phyloP scores from a whole-genome alignment of 257 asterid genomes.

The Solanum gandarillasii region DNA sequence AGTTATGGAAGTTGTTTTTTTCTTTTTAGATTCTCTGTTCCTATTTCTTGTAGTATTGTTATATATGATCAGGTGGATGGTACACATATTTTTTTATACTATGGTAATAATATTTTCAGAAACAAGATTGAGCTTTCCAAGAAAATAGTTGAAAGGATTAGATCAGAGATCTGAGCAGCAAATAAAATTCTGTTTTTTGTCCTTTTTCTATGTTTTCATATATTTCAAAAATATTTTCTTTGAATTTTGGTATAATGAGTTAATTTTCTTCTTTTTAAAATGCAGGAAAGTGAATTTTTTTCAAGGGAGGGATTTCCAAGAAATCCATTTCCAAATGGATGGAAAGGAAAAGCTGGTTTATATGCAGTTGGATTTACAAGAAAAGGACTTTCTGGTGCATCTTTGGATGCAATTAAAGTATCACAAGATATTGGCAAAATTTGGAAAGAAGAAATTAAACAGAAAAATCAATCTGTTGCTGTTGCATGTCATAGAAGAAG shows the following conservation, averaged over 20 bases:
- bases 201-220: not conserved
- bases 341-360: conserved; percentile 83
- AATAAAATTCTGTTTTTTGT: not conserved
- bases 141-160: conserved; percentile 4
- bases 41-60: conserved; percentile 25
- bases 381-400: conserved; percentile 83
- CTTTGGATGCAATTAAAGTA: conserved; percentile 60
- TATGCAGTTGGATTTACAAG: conserved; percentile 88
- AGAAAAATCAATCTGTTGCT: conserved; percentile 33
- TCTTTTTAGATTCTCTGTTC: conserved; percentile 36
- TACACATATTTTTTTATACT: not conserved
- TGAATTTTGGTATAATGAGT: not conserved
- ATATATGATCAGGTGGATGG: conserved; percentile 21
- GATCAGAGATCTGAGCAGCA: conserved; percentile 6
- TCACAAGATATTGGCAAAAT: conserved; percentile 65
- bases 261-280: not conserved
- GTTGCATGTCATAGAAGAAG: conserved; percentile 33
- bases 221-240: not conserved
- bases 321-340: conserved; percentile 69
- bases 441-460: conserved; percentile 70
- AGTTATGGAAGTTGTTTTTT: conserved; percentile 59
- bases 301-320: conserved; percentile 61
- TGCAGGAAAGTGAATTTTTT: conserved; percentile 66
- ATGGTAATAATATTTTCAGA: not conserved
- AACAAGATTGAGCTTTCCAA: conserved; percentile 27